Evolutionary conservation across 257 asterid species (phyloP), one percentile per base, ranked within the genome.

Genomic region (Solanum chiquidenum): DNA sequence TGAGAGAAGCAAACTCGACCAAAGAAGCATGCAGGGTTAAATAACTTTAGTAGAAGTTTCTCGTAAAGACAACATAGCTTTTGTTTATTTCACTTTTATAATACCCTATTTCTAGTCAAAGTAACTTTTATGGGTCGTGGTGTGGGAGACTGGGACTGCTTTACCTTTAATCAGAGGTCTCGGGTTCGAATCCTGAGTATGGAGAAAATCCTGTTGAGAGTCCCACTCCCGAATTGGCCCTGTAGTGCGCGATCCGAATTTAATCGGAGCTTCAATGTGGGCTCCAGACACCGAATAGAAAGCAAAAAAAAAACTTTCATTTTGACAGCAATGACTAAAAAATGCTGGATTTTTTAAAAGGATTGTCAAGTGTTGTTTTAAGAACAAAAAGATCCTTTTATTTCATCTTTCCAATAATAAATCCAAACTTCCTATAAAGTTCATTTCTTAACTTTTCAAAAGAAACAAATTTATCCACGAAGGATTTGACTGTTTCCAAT

Each of bases 221-320:
- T 0, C 4, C 9, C n/a, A 52, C 10, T 0, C 8, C 23, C 1
- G 2, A 18, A 52, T 18, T 1, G 4, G 21, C 0, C 10, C 23
- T 52, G n/a, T 4, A 52, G 4, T 52, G 9, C 9, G 0, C 10
- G 4, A 18, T 52, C 0, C 4, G 3, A 0, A 52, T 52, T 18
- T 52, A 18, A 0, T 18, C 3, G 4, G 1, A 52, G 1, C n/a
- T 18, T 0, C 2, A 18, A 52, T 1, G 2, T 52, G 9, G 8
- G 1, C 23, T 18, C 1, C 10, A 4, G 9, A 6, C n/a, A 52
- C 0, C 23, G 9, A 1, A 0, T 5, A 9, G 6, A 0, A 46
- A 44, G 4, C 16, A 13, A 14, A 49, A 49, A 49, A 14, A 5
- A 5, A 52, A 13, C 23, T 49, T 49, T 52, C 62, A 52, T 16